phyloP scores from a whole-genome alignment of 371 early-diverging fungal genomes.

The Smittium mucronatum region DNA sequence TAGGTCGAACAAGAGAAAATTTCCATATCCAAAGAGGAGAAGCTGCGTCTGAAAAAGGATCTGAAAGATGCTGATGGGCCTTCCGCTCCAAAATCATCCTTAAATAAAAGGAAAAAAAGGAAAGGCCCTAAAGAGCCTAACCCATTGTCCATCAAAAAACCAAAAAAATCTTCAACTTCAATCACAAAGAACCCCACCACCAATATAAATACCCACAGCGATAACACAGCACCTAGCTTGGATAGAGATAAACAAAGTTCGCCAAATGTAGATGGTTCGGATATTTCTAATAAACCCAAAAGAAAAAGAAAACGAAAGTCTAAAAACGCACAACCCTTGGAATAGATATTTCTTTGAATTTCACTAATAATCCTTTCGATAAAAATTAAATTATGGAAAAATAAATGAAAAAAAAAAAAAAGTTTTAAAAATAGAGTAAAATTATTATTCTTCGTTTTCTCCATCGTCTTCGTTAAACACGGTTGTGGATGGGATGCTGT shows the following conservation, averaged over 20 bases:
- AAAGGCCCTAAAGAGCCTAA: background rate
- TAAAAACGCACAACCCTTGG: background rate
- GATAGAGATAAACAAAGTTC: background rate
- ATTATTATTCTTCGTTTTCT: background rate
- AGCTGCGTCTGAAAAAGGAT: background rate
- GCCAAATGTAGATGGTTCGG: background rate
- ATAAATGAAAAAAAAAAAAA: background rate
- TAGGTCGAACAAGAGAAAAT: background rate
- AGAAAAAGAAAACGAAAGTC: background rate
- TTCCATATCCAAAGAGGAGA: background rate
- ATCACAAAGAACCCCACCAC: background rate
- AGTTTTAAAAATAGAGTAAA: background rate
- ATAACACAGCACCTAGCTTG: background rate
- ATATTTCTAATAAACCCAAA: background rate
- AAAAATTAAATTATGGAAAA: background rate
- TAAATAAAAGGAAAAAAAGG: background rate
- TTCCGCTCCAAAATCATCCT: background rate
- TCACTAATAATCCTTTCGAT: background rate
- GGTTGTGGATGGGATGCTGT: constrained; percentile 50
- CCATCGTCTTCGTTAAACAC: constrained; percentile 50
- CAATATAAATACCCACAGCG: background rate
- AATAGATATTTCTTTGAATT: background rate
- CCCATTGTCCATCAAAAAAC: background rate
- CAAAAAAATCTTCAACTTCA: background rate
- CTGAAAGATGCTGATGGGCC: background rate